Evolutionary conservation across 83 land plant genomes (phyloP), one percentile per base, ranked within the genome.

Genomic region (Picea engelmannii): DNA sequence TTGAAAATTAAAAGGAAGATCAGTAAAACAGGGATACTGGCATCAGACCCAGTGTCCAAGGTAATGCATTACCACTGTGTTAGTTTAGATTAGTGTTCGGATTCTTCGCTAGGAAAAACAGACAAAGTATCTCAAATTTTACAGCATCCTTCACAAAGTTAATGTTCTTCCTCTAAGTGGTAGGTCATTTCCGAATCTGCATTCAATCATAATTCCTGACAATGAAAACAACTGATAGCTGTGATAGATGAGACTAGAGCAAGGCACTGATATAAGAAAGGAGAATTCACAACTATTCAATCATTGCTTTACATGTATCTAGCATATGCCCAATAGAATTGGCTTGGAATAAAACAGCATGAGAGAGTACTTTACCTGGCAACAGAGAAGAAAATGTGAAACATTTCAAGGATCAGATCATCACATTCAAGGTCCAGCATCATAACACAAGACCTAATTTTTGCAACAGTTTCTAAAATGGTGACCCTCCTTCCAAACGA

Each of bases 341-440:
- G 73, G 35, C 73, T 68, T 68, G 20, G 42, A 68, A 68, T 35
- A 68, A 35, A 68, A 35, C 18, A 27, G 47, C 3, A 69, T 1
- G 8, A 69, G 4, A 69, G 4, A 1, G 12, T 21, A 73, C 24
- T 73, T 73, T 49, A 95, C 97, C 97, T 93, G 86, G 84, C 86
- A 40, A 84, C 89, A 11, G 88, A 27, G 62, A 95, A 81, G 79
- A 95, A 93, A 42, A 84, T 87, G 20, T 85, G 1, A 31, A 61
- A 85, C 90, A 95, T 86, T 93, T 95, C 87, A 71, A 86, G 82
- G 63, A 95, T 87, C 3, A 95, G 85, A 82, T 93, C 91, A 82
- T 89, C 86, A 79, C 95, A 89, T 67, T 92, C 94, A 78, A 95
- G 91, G 78, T 95, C 95, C 87, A 95, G 71, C 92, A 95, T 89